Evolutionary conservation across 1,284 basidiomycete species (phyloP).

Genomic region (Irpex sp.): DNA sequence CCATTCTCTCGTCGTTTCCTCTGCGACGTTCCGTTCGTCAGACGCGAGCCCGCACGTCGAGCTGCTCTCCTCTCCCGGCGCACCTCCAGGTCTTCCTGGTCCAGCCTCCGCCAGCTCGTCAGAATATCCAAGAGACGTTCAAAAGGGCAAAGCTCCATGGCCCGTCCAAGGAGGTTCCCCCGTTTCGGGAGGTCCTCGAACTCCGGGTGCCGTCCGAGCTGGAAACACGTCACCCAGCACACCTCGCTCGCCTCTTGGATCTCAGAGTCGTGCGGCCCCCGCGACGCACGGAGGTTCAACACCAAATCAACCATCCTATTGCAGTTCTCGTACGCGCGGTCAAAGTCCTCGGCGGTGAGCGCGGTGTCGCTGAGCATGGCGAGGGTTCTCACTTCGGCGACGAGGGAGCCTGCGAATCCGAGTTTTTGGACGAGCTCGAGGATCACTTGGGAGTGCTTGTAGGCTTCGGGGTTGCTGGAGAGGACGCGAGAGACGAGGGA

Average conservation of each 20-base stretch:
- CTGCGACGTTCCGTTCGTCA: not conserved
- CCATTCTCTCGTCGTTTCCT: conserved; percentile 14
- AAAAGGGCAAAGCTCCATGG: conserved; percentile 84
- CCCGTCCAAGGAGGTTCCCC: conserved; percentile 72
- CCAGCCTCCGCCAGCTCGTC: conserved; percentile 65
- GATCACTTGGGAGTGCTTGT: conserved; percentile 86
- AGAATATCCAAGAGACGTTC: conserved; percentile 76
- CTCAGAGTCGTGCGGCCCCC: conserved; percentile 39
- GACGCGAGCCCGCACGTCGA: conserved; percentile 14
- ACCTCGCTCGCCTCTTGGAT: conserved; percentile 69
- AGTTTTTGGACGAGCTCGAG: conserved; percentile 87
- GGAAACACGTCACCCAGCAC: conserved; percentile 85
- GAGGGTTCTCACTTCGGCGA: conserved; percentile 76
- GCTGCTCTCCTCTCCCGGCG: conserved; percentile 29
- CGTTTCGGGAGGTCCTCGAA: conserved; percentile 68
- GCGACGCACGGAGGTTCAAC: conserved; percentile 37
- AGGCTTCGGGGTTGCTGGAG: conserved; percentile 78
- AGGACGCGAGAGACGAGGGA: conserved; percentile 80
- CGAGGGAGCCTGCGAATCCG: conserved; percentile 67
- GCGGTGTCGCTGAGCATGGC: conserved; percentile 89
- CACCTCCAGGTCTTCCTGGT: conserved; percentile 55
- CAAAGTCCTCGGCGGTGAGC: conserved; percentile 75
- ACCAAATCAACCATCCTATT: conserved; percentile 71
- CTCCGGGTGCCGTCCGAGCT: conserved; percentile 78
- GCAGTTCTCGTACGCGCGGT: conserved; percentile 66